These are phyloP conservation scores for Penstemon newberryi DNA, from an alignment of 257 asterid species.

Conservation along the genomic window DNA sequence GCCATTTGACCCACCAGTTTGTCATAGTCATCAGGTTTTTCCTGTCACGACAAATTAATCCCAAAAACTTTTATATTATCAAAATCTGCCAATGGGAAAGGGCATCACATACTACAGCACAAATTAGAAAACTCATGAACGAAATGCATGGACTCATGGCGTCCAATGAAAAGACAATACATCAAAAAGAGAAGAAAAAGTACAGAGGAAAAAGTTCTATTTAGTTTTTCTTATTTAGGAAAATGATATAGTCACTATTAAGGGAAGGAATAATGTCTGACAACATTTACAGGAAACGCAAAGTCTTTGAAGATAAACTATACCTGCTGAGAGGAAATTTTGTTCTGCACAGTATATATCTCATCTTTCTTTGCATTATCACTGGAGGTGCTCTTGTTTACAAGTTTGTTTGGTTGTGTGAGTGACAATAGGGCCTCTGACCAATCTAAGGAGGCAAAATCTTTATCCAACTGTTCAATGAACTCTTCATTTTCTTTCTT, in stretches of 20 bases:
- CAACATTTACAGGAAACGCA: not conserved
- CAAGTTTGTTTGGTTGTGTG: constrained; percentile 77
- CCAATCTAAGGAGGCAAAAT: constrained; percentile 69
- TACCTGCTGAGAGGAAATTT: constrained; percentile 50
- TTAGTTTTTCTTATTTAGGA: not conserved
- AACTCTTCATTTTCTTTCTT: constrained; percentile 83
- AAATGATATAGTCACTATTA: constrained; percentile 1
- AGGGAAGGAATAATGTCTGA: not conserved
- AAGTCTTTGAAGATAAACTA: not conserved
- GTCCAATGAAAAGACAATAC: constrained; percentile 6
- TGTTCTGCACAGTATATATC: constrained; percentile 32
- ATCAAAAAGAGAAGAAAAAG: constrained; percentile 2
- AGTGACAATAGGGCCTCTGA: constrained; percentile 73
- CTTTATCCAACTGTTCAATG: constrained; percentile 72
- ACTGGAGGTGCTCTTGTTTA: constrained; percentile 45
- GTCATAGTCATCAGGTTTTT: constrained; percentile 76
- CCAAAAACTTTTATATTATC: constrained; percentile 10
- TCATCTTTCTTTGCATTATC: constrained; percentile 47
- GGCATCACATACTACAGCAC: not conserved
- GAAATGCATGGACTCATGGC: not conserved
- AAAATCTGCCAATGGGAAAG: constrained; percentile 12
- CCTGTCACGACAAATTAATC: constrained; percentile 48
- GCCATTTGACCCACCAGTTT: constrained; percentile 73
- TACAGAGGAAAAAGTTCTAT: not conserved
- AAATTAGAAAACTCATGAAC: not conserved